Percentiles rank a stretch among this genome's conserved stretches.
These are phyloP conservation scores for Ilex asprella DNA, from an alignment of 257 asterid genomes.

Conservation along the genomic window DNA sequence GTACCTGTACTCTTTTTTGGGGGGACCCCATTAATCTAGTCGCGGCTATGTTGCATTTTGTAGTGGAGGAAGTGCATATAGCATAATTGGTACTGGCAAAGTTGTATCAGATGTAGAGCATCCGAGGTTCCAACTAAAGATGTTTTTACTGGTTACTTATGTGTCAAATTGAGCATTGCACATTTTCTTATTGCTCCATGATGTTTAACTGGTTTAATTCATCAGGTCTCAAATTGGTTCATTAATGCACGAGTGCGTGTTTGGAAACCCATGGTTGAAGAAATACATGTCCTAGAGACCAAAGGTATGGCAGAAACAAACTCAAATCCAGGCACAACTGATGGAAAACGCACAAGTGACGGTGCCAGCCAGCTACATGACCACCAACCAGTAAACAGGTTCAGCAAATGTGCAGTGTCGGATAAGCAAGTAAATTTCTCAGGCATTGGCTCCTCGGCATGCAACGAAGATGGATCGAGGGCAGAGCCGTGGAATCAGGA, in stretches of 20 bases:
- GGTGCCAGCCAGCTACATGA: conserved; percentile 8
- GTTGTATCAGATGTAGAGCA: too few relatives aligned
- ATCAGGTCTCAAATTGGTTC: too few relatives aligned
- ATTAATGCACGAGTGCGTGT: conserved; percentile 86
- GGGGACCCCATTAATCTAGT: too few relatives aligned
- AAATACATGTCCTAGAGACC: conserved; percentile 69
- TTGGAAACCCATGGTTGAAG: conserved; percentile 96
- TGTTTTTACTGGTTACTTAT: too few relatives aligned
- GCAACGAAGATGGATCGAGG: conserved; percentile 3
- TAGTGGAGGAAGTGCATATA: too few relatives aligned
- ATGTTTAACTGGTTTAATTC: too few relatives aligned
- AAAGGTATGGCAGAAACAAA: conserved; percentile 31
- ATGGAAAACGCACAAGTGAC: conserved; percentile 9
- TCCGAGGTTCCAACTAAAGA: too few relatives aligned
- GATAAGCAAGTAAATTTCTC: conserved; percentile 28
- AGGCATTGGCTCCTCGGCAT: conserved; percentile 9
- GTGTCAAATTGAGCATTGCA: too few relatives aligned
- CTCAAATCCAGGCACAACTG: conserved; percentile 5
- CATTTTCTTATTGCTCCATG: too few relatives aligned
- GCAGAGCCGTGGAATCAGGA: conserved; percentile 39
- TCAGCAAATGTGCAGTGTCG: not conserved
- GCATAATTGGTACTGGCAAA: too few relatives aligned
- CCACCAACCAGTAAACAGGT: conserved; percentile 15
- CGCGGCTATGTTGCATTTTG: too few relatives aligned
- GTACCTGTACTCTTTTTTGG: too few relatives aligned